A percentile compares a stretch with the other conserved stretches of the same genome.
These are phyloP conservation scores for Solanum sejunctum DNA, from an alignment of 257 asterid genomes.

Conservation along the genomic window DNA sequence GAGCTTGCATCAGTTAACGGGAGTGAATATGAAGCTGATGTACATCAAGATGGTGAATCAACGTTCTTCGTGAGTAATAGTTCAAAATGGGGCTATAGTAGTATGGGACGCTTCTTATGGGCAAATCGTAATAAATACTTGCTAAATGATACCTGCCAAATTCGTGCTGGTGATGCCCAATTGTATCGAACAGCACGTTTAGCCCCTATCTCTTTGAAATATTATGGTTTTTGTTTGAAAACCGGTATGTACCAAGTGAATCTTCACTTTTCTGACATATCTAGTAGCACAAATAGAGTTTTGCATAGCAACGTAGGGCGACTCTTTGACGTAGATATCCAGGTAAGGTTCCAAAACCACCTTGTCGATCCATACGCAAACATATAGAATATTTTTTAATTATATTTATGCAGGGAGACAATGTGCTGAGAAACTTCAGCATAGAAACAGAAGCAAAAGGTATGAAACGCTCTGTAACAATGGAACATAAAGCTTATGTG, in stretches of 20 bases:
- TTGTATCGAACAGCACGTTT: slow-evolving; percentile 8
- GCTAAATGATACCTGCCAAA: not conserved
- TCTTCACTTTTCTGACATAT: slow-evolving; percentile 19
- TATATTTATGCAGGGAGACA: not conserved
- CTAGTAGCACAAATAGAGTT: not conserved
- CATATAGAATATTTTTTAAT: not conserved
- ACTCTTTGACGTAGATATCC: slow-evolving; percentile 11
- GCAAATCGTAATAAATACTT: not conserved
- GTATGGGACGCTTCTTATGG: slow-evolving; percentile 7
- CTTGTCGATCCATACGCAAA: not conserved
- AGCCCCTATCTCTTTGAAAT: slow-evolving; percentile 17
- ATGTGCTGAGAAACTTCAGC: not conserved
- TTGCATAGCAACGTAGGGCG: not conserved
- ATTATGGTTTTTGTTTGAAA: slow-evolving; percentile 15
- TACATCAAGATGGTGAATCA: not conserved
- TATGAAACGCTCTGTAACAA: not conserved
- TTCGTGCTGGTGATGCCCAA: slow-evolving; percentile 1
- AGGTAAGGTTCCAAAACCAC: not conserved
- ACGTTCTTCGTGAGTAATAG: not conserved
- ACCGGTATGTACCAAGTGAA: not conserved
- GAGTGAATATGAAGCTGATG: slow-evolving; percentile 7
- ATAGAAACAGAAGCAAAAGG: not conserved
- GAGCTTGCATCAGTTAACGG: not conserved
- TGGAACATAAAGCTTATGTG: not conserved
- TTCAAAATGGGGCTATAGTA: slow-evolving; percentile 16